Conservation (phyloP, 148 eudicot species). For the Dysphania ambrosioides region DNA sequence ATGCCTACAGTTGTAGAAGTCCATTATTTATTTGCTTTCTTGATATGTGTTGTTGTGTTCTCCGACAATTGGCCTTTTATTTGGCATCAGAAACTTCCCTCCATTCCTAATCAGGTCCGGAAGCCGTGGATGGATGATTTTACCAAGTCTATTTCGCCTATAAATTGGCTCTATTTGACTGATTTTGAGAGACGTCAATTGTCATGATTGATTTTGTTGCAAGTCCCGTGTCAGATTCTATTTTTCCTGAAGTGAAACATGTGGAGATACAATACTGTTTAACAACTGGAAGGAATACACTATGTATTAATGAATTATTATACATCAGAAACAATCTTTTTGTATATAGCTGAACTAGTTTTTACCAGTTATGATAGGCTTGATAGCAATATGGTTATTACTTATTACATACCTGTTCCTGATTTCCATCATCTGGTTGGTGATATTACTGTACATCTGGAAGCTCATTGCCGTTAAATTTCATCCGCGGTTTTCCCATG, state of each 20-base stretch:
- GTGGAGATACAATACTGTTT: background rate
- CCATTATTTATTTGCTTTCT: background rate
- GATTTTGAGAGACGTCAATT: background rate
- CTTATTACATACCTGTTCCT: conserved; percentile 11
- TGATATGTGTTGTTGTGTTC: background rate
- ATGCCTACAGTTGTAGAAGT: background rate
- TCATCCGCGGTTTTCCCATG: conserved; percentile 82
- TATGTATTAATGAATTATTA: background rate
- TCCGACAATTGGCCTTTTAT: conserved; percentile 13
- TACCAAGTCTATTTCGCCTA: conserved; percentile 15
- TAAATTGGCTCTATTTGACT: background rate
- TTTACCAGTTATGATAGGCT: too few relatives aligned
- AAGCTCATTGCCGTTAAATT: conserved; percentile 60
- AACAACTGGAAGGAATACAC: background rate
- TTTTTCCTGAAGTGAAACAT: background rate
- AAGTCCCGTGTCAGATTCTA: background rate
- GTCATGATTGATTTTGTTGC: background rate
- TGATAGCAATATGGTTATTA: background rate
- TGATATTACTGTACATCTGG: conserved; percentile 40
- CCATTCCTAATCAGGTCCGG: conserved; percentile 1
- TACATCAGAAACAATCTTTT: background rate
- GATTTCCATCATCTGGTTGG: conserved; percentile 7
- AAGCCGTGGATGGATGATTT: conserved; percentile 22
- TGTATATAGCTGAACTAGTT: background rate
- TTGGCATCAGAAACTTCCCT: conserved; percentile 22